Evolutionary conservation across 345 rosid genomes (phyloP).

Genomic region (Cochlearia excelsa): DNA sequence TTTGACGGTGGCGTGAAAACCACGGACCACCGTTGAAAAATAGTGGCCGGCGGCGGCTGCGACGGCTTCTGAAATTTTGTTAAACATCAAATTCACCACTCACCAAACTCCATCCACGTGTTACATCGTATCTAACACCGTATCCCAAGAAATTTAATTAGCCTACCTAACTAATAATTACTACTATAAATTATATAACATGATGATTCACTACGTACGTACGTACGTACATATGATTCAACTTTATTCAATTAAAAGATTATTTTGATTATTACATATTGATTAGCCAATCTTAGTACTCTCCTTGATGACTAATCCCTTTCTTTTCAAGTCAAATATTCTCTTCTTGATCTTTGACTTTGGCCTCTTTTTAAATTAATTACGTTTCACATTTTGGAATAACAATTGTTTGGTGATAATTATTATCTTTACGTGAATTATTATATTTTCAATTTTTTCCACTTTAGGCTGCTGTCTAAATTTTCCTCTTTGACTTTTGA

Average conservation of each 20-base stretch:
- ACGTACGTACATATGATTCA: slow-evolving; percentile 30
- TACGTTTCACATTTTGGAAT: slow-evolving; percentile 23
- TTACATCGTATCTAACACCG: slow-evolving; percentile 29
- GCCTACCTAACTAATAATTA: slow-evolving; percentile 12
- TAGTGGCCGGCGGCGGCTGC: slow-evolving; percentile 49
- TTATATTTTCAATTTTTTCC: slow-evolving; percentile 5
- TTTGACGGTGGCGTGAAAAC: slow-evolving; percentile 24
- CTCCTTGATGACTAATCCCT: slow-evolving; percentile 20
- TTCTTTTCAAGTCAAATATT: slow-evolving; percentile 25
- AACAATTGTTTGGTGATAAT: slow-evolving; percentile 16
- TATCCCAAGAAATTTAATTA: slow-evolving; percentile 32
- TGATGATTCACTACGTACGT: slow-evolving; percentile 11
- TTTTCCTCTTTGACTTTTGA: slow-evolving; percentile 23
- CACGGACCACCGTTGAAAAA: slow-evolving; percentile 30
- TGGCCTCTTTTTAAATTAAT: slow-evolving; percentile 15
- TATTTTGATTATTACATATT: slow-evolving; percentile 12
- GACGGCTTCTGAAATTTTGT: slow-evolving; percentile 26
- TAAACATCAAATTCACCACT: slow-evolving; percentile 24
- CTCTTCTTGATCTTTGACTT: slow-evolving; percentile 33
- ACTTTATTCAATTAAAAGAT: slow-evolving; percentile 25
- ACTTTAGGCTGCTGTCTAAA: slow-evolving; percentile 22
- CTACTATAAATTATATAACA: slow-evolving; percentile 1
- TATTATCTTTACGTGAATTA: slow-evolving; percentile 5
- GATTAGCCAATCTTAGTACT: slow-evolving; percentile 16
- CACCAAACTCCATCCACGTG: slow-evolving; percentile 43